Percentiles rank a stretch among this genome's conserved stretches.
Evolutionary conservation across 140 eudicot species (phyloP).

Genomic region (Senecio squalidus): DNA sequence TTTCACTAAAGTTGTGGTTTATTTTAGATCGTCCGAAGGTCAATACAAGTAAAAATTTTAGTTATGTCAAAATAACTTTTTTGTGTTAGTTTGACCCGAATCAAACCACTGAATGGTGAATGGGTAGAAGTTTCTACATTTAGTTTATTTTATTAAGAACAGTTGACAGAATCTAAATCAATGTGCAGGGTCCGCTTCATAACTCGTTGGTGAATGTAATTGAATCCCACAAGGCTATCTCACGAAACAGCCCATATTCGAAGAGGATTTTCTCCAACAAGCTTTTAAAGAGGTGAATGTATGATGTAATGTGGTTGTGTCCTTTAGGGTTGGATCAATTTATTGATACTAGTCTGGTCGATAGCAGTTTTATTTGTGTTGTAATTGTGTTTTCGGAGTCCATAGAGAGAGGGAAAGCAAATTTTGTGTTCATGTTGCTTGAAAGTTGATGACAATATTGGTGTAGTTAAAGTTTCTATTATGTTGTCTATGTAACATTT

Average conservation of each 20-base stretch:
- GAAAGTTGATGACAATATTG: constrained; percentile 9
- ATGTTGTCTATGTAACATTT: constrained; percentile 27
- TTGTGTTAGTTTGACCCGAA: neutral
- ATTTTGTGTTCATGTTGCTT: constrained; percentile 30
- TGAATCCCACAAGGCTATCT: constrained; percentile 58
- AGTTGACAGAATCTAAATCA: neutral
- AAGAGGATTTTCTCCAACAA: constrained; percentile 75
- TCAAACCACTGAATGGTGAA: too few species aligned
- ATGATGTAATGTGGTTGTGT: constrained; percentile 43
- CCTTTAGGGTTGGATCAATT: constrained; percentile 1
- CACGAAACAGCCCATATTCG: constrained; percentile 76
- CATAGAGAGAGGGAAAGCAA: constrained; percentile 26
- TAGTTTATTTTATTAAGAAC: neutral
- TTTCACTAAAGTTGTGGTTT: constrained; percentile 5
- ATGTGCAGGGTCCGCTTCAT: constrained; percentile 57
- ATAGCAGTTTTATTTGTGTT: constrained; percentile 16
- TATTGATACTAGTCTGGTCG: constrained; percentile 18
- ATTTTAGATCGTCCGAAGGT: neutral
- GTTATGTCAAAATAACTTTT: too few species aligned
- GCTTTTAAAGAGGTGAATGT: constrained; percentile 70
- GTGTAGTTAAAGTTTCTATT: constrained; percentile 11
- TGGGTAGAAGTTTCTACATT: too few species aligned
- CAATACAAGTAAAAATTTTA: neutral
- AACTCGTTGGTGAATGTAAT: constrained; percentile 53
- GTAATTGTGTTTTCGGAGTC: constrained; percentile 18